Evolutionary conservation across 306 rosid species (phyloP).

Genomic region (Citrullus colocynthis): DNA sequence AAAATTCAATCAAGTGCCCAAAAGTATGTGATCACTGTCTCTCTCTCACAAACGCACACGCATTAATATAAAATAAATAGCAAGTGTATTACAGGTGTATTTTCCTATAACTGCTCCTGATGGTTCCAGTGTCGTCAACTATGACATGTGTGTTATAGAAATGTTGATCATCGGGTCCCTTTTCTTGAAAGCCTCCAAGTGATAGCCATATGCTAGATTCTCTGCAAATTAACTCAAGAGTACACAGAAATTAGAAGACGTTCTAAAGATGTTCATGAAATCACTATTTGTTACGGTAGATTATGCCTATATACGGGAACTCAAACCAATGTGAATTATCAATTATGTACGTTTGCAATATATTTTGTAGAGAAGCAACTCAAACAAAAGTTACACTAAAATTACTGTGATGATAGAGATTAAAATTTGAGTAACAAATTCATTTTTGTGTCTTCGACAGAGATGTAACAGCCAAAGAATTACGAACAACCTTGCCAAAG

Average conservation of each 20-base stretch:
- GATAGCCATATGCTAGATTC: constrained; percentile 91
- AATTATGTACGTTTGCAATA: not conserved
- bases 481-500: constrained; percentile 62
- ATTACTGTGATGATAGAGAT: not conserved
- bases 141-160: constrained; percentile 72
- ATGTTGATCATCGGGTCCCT: constrained; percentile 62
- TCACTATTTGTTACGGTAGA: not conserved
- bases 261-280: not conserved
- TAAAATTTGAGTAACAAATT: not conserved
- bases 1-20: not conserved
- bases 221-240: constrained; percentile 30
- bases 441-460: not conserved
- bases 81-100: constrained; percentile 59
- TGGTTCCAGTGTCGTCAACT: constrained; percentile 69
- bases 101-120: constrained; percentile 61
- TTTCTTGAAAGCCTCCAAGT: constrained; percentile 94
- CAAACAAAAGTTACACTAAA: not conserved
- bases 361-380: not conserved
- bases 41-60: not conserved
- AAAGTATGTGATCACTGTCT: not conserved
- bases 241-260: not conserved
- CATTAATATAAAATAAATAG: constrained; percentile 1
- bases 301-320: not conserved
- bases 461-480: not conserved
- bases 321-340: not conserved